Evolutionary conservation across 495 filamentous ascomycete species (phyloP).

Genomic region (Penicillium steckii): DNA sequence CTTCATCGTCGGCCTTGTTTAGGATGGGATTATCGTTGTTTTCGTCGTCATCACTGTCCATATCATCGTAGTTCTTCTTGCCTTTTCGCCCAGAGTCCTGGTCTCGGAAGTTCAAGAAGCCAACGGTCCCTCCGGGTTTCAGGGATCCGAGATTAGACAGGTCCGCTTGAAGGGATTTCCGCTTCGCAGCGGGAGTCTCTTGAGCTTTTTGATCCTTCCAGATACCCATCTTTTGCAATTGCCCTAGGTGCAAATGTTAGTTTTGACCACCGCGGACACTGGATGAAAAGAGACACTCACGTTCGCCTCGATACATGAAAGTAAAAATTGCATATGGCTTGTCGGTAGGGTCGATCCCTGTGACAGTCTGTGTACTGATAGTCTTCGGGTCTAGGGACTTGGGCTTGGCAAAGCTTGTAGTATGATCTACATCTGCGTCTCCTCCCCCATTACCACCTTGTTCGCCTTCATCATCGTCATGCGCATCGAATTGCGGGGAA

Average conservation of each 20-base stretch:
- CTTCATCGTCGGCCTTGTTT: constrained; percentile 68
- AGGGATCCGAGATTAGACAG: constrained; percentile 83
- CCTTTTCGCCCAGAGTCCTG: constrained; percentile 49
- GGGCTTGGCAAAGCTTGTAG: constrained; percentile 96
- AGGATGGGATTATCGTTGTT: constrained; percentile 52
- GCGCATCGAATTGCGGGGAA: constrained; percentile 95
- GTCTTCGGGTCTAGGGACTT: constrained; percentile 95
- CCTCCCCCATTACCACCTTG: constrained; percentile 41
- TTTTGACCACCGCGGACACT: constrained; percentile 3
- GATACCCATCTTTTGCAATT: constrained; percentile 94
- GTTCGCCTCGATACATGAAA: constrained; percentile 95
- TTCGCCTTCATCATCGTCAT: constrained; percentile 80
- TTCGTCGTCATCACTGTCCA: constrained; percentile 73
- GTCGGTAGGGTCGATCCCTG: constrained; percentile 93
- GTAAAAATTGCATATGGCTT: constrained; percentile 97
- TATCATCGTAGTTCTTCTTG: constrained; percentile 45
- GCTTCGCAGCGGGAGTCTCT: constrained; percentile 60
- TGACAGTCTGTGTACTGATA: constrained; percentile 97
- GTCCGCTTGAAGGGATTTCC: constrained; percentile 74
- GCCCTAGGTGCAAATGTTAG: constrained; percentile 54
- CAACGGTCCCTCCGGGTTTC: constrained; percentile 76
- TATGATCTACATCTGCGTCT: constrained; percentile 85
- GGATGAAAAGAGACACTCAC: constrained; percentile 52
- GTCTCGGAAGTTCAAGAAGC: constrained; percentile 90
- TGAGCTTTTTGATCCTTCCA: constrained; percentile 59